phyloP scores from a whole-genome alignment of 1,284 basidiomycete species.

The Heterobasidion annosum region DNA sequence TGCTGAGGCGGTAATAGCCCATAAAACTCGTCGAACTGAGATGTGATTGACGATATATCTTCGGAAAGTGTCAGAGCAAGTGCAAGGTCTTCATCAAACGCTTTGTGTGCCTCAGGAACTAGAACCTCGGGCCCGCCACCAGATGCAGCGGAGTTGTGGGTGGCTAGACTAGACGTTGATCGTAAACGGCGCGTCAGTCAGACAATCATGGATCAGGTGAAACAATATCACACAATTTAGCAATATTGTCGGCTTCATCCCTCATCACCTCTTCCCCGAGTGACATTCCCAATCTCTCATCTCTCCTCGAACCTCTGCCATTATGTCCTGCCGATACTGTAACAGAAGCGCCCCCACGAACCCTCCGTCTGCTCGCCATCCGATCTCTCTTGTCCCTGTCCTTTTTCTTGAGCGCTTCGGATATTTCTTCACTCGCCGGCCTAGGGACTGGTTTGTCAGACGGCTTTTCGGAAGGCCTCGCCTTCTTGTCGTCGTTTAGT shows the following conservation, averaged over 20 bases:
- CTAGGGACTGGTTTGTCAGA: constrained; percentile 7
- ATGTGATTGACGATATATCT: constrained; percentile 14
- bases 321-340: constrained; percentile 13
- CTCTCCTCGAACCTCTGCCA: constrained; percentile 13
- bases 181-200: not conserved
- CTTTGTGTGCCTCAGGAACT: not conserved
- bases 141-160: not conserved
- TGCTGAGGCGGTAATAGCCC: constrained; percentile 77
- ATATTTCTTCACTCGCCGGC: constrained; percentile 27
- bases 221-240: constrained; percentile 38
- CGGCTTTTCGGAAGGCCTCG: constrained; percentile 12
- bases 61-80: constrained; percentile 10
- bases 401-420: constrained; percentile 70
- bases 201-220: not conserved
- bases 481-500: constrained; percentile 32
- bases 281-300: constrained; percentile 10
- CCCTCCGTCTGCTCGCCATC: constrained; percentile 44
- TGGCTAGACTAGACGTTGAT: not conserved
- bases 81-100: constrained; percentile 19
- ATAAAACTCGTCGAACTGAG: constrained; percentile 73
- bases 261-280: constrained; percentile 29
- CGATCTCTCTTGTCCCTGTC: constrained; percentile 51
- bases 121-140: not conserved
- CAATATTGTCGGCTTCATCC: constrained; percentile 46
- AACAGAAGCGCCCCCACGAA: constrained; percentile 55